These are phyloP conservation scores for Globisporangium paroecandrum DNA, from an alignment of 352 stramenopile species.

Conservation along the genomic window DNA sequence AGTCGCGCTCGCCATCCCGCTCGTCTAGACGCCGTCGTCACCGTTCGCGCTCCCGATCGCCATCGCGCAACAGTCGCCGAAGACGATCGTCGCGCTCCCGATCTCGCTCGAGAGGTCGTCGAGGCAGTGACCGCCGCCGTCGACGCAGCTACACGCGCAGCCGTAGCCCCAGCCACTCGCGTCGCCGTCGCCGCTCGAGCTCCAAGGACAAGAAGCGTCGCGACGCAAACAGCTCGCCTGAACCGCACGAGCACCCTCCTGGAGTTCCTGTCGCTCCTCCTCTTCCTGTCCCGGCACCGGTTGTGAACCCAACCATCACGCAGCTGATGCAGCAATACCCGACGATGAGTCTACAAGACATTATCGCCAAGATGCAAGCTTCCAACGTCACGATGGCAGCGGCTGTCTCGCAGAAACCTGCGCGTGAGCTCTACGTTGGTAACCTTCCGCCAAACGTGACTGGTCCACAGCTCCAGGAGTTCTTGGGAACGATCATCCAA, in stretches of 20 bases:
- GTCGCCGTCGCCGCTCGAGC: conserved; percentile 56
- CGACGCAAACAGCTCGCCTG: conserved; percentile 51
- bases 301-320: conserved; percentile 77
- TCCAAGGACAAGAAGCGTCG: conserved; percentile 45
- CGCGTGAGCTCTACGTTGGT: conserved; percentile 81
- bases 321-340: conserved; percentile 89
- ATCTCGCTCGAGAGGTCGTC: conserved; percentile 40
- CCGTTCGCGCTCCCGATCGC: conserved; percentile 51
- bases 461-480: conserved; percentile 81
- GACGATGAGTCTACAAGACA: conserved; percentile 86
- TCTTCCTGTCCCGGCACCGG: conserved; percentile 16
- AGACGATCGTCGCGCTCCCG: conserved; percentile 39
- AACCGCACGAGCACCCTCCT: conserved; percentile 39
- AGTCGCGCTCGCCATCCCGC: conserved; percentile 49
- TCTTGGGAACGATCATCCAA: conserved; percentile 84
- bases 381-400: conserved; percentile 73
- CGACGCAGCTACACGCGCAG: conserved; percentile 42
- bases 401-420: conserved; percentile 72
- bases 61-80: conserved; percentile 40
- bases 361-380: conserved; percentile 87
- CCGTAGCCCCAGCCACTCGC: conserved; percentile 46
- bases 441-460: conserved; percentile 84
- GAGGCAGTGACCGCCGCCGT: conserved; percentile 33
- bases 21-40: conserved; percentile 52
- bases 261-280: conserved; percentile 5